Evolutionary conservation across 2,329 filamentous ascomycete species (phyloP).

Genomic region (Epichloe sylvatica): DNA sequence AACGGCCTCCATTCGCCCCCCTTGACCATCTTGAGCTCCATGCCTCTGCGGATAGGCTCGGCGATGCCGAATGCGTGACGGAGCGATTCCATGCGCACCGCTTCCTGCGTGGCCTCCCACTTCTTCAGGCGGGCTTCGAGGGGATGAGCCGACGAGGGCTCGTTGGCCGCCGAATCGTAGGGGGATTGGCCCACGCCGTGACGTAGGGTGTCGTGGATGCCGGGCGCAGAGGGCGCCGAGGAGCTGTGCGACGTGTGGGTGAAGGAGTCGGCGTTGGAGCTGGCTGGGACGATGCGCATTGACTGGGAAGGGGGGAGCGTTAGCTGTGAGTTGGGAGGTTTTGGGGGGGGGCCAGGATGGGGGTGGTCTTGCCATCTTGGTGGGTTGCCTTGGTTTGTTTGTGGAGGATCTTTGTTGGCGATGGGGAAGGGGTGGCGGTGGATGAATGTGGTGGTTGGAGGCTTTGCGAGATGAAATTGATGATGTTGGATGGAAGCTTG

Average conservation of each 20-base stretch:
- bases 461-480: not conserved
- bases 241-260: constrained; percentile 46
- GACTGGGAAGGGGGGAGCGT: constrained; percentile 37
- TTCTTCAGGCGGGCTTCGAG: constrained; percentile 78
- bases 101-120: constrained; percentile 84
- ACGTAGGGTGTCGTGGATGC: constrained; percentile 86
- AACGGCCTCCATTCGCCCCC: constrained; percentile 69
- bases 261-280: constrained; percentile 51
- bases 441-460: constrained; percentile 4
- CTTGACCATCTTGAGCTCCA: constrained; percentile 84
- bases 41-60: constrained; percentile 80
- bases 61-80: constrained; percentile 81
- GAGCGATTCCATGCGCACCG: constrained; percentile 75
- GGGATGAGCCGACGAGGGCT: constrained; percentile 57
- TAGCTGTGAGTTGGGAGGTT: constrained; percentile 5
- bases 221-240: constrained; percentile 78
- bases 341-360: not conserved
- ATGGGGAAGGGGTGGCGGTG: not conserved
- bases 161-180: constrained; percentile 28
- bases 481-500: not conserved
- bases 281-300: constrained; percentile 73
- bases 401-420: not conserved
- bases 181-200: constrained; percentile 58
- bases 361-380: constrained; percentile 34
- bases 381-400: not conserved